A percentile compares a stretch with the other conserved stretches of the same genome.
These are phyloP conservation scores for Geosmithia putterillii DNA, from an alignment of 2,329 filamentous ascomycete genomes.

Conservation along the genomic window DNA sequence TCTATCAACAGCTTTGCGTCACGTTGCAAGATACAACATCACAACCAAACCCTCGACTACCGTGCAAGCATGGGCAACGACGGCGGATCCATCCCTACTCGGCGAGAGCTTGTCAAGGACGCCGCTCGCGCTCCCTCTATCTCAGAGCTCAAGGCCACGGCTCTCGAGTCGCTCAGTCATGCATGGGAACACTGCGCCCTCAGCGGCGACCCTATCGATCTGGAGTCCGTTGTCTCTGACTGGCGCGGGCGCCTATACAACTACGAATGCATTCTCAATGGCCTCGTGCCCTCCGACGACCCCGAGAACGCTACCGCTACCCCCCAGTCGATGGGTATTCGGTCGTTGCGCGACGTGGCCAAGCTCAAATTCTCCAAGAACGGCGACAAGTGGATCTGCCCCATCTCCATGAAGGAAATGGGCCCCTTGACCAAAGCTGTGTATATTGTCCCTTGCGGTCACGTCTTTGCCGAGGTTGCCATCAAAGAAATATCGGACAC, in stretches of 20 bases:
- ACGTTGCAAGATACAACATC: neutral
- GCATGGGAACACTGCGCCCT: constrained; percentile 80
- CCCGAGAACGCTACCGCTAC: constrained; percentile 30
- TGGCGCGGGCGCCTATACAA: constrained; percentile 79
- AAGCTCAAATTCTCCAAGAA: constrained; percentile 58
- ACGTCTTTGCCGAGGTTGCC: constrained; percentile 81
- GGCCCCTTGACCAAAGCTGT: constrained; percentile 70
- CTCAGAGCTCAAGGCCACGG: constrained; percentile 78
- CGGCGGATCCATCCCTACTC: constrained; percentile 89
- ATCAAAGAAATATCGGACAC: constrained; percentile 66
- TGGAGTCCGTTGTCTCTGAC: constrained; percentile 71
- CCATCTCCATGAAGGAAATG: constrained; percentile 75
- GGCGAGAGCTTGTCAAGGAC: constrained; percentile 91
- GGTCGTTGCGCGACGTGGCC: constrained; percentile 73
- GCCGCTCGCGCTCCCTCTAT: constrained; percentile 73
- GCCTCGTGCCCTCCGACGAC: constrained; percentile 45
- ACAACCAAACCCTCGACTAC: neutral
- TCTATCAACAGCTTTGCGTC: neutral
- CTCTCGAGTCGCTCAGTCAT: constrained; percentile 74
- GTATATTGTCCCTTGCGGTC: constrained; percentile 88
- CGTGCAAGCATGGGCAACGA: constrained; percentile 90
- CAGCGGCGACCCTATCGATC: constrained; percentile 61
- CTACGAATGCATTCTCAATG: constrained; percentile 75
- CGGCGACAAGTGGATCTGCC: constrained; percentile 62
- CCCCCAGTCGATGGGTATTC: constrained; percentile 49